Evolutionary conservation across 495 filamentous ascomycete species (phyloP), one percentile per base, ranked within the genome.

Genomic region (Penicillium tannophilum): DNA sequence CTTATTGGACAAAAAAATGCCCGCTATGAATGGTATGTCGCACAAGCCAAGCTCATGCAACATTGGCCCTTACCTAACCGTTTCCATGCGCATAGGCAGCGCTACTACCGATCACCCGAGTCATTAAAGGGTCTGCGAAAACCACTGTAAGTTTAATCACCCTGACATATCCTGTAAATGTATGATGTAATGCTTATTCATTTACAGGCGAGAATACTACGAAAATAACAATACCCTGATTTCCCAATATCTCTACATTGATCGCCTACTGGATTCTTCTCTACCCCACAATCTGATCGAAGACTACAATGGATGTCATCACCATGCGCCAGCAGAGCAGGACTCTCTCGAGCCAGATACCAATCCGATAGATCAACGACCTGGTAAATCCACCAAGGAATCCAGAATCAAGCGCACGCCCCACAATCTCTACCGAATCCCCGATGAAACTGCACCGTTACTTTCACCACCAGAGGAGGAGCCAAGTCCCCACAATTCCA

Each of bases 211-310:
- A 19, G 59, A 88, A 67, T 96, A 94, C 74, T 93, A 97, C 69
- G 86, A 92, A 70, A 83, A 88, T 6, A 92, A 83, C 64, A 97
- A 97, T 69, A 81, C 80, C 53, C 74, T 97, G 10, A 84, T 97
- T 51, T 88, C 91, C 56, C 89, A 91, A 63, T 97, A 96, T 69
- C 80, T 91, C 48, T 96, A 93, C 65, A 95, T 96, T 61, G 92
- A 97, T 71, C 83, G 88, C n/a, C 75, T 97, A 19, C 82, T 97
- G 35, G 92, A 95, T 71, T 95, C 91, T 12, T 92, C 91, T 7
- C 76, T 96, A 6, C 91, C 92, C 1, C 91, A 92, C 59, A 85
- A 89, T 65, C 76, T 97, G 16, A 84, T 97, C 51, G 90, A 94
- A 63, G 93, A 96, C 64, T 97, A 97, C 72, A 55, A 63, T 8